A percentile compares a stretch with the other conserved stretches of the same genome.
Conservation (phyloP, 345 rosid species). For the Lepidium africanum region DNA sequence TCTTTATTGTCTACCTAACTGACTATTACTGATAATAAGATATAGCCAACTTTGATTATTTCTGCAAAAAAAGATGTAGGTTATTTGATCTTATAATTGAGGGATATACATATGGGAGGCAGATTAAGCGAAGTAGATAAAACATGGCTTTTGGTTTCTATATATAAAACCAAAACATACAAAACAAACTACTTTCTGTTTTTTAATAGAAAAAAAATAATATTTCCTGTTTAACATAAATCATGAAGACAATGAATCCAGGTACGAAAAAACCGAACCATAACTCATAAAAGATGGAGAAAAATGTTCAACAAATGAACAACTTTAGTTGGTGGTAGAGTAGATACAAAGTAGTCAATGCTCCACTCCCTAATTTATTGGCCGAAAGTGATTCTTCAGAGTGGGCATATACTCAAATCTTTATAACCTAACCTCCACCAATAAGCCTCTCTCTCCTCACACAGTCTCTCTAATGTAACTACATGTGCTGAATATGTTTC, state of each 20-base stretch:
- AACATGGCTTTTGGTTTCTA: not conserved
- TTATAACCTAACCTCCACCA: slow-evolving; percentile 2
- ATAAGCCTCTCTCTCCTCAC: not conserved
- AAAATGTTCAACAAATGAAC: too few relatives aligned
- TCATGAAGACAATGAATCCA: not conserved
- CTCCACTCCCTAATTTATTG: slow-evolving; percentile 24
- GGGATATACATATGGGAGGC: not conserved
- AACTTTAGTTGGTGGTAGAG: slow-evolving; percentile 16
- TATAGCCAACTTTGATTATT: not conserved
- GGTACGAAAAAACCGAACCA: not conserved
- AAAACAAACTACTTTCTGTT: too few relatives aligned
- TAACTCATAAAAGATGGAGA: slow-evolving; percentile 13
- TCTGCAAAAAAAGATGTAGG: not conserved
- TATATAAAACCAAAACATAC: not conserved
- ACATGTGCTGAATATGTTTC: not conserved
- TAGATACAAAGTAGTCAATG: slow-evolving; percentile 26
- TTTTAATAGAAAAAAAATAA: too few relatives aligned
- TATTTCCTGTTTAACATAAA: not conserved
- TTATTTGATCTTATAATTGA: not conserved
- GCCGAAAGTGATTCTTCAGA: slow-evolving; percentile 20
- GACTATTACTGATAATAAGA: not conserved
- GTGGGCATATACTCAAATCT: slow-evolving; percentile 3
- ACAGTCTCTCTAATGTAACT: not conserved
- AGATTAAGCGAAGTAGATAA: not conserved
- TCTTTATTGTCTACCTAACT: not conserved